A percentile compares a stretch with the other conserved stretches of the same genome.
Conservation (phyloP, 169 alveolate genomes). For the Besnoitia besnoiti region DNA sequence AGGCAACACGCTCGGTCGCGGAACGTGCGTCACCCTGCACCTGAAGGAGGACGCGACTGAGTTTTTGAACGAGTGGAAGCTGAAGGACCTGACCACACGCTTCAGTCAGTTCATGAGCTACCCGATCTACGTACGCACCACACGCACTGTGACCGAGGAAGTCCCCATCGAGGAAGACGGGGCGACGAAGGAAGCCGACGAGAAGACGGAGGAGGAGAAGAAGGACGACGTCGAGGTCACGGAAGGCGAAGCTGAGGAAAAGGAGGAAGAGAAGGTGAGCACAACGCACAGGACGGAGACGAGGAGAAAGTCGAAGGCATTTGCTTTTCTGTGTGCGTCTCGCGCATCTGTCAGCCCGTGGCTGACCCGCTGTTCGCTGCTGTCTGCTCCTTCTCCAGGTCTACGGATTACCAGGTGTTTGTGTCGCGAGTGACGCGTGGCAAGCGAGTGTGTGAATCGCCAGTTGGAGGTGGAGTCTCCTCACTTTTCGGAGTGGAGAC, state of each 20-base stretch:
- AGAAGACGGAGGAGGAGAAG: constrained; percentile 70
- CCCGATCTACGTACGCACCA: constrained; percentile 94
- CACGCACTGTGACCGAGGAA: constrained; percentile 76
- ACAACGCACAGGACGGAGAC: constrained; percentile 81
- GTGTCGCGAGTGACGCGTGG: too few relatives aligned
- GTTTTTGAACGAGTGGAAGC: constrained; percentile 83
- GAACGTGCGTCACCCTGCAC: constrained; percentile 96
- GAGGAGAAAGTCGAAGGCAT: constrained; percentile 88
- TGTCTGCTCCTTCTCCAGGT: too few relatives aligned
- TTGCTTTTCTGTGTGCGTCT: too few relatives aligned
- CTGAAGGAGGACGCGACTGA: constrained; percentile 99
- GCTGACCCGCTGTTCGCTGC: too few relatives aligned
- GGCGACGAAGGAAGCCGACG: constrained; percentile 77
- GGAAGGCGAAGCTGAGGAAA: constrained; percentile 85
- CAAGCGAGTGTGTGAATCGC: too few relatives aligned
- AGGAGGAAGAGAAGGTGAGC: constrained; percentile 74
- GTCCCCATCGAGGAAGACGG: constrained; percentile 78
- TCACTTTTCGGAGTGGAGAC: too few relatives aligned
- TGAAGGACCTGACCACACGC: constrained; percentile 92
- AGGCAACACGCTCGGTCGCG: constrained; percentile 97
- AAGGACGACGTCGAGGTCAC: constrained; percentile 79
- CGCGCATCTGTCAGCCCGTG: too few relatives aligned
- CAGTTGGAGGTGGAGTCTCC: too few relatives aligned
- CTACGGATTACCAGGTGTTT: too few relatives aligned
- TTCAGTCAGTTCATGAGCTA: constrained; percentile 97